phyloP scores from a whole-genome alignment of 225 moss, liverwort and hornwort species.

The Lunularia cruciata region DNA sequence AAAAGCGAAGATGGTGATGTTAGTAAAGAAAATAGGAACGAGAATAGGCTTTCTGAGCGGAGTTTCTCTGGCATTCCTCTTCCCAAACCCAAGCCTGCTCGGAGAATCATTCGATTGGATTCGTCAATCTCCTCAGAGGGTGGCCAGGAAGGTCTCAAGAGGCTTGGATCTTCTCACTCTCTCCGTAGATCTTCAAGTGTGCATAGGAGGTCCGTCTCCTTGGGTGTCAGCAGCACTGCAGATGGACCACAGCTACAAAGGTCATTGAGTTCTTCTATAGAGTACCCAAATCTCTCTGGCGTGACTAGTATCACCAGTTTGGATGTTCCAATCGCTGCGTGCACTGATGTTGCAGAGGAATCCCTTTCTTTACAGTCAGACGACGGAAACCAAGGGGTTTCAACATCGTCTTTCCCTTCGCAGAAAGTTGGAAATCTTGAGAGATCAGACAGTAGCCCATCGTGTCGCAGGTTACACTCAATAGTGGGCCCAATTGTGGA shows the following conservation, averaged over 20 bases:
- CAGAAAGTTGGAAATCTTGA: conserved; percentile 33
- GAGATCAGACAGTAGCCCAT: conserved; percentile 18
- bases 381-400: conserved; percentile 16
- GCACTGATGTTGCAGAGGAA: conserved; percentile 12
- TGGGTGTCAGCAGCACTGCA: background rate
- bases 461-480: conserved; percentile 28
- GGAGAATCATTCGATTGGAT: conserved; percentile 38
- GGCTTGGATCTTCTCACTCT: background rate
- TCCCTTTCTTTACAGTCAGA: conserved; percentile 9
- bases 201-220: conserved; percentile 20
- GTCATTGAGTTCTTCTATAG: conserved; percentile 27
- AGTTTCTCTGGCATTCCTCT: background rate
- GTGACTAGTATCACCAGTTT: conserved; percentile 3
- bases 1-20: background rate
- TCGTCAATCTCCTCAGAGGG: background rate
- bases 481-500: conserved; percentile 27
- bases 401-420: conserved; percentile 19
- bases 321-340: background rate
- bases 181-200: conserved; percentile 3
- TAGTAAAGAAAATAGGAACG: background rate
- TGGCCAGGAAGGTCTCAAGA: background rate
- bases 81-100: conserved; percentile 27
- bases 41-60: conserved; percentile 9
- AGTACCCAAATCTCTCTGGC: conserved; percentile 8
- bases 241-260: conserved; percentile 21